These are phyloP conservation scores for Xylaria sp. DNA, from an alignment of 495 filamentous ascomycete genomes.

Conservation along the genomic window DNA sequence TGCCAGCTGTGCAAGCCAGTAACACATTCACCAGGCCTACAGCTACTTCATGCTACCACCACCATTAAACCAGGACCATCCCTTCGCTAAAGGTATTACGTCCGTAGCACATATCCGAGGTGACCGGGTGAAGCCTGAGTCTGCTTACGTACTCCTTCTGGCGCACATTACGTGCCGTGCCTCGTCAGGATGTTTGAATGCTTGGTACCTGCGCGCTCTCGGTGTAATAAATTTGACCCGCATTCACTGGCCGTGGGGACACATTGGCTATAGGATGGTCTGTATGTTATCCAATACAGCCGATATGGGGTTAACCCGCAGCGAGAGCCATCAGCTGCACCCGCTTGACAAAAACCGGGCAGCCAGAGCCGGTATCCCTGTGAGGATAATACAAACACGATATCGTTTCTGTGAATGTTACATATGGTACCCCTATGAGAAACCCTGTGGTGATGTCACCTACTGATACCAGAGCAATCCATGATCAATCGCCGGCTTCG, in stretches of 20 bases:
- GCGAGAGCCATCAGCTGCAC: slow-evolving; percentile 10
- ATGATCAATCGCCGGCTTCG: background rate
- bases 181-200: slow-evolving; percentile 3
- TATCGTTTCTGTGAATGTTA: background rate
- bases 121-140: background rate
- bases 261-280: slow-evolving; percentile 10
- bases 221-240: slow-evolving; percentile 26
- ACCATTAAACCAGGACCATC: background rate
- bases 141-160: slow-evolving; percentile 1
- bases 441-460: slow-evolving; percentile 4
- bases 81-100: background rate
- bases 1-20: background rate
- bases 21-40: too few relatives aligned
- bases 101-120: background rate
- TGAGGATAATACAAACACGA: slow-evolving; percentile 12
- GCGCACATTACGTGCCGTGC: slow-evolving; percentile 8
- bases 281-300: slow-evolving; percentile 20
- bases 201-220: slow-evolving; percentile 24
- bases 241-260: slow-evolving; percentile 11
- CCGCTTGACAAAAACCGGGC: slow-evolving; percentile 18
- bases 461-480: slow-evolving; percentile 11
- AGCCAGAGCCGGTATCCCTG: slow-evolving; percentile 12
- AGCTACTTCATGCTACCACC: background rate
- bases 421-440: background rate
- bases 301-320: slow-evolving; percentile 12